Conservation (phyloP, 495 filamentous ascomycete species). For the Aspergillus bridgeri region DNA sequence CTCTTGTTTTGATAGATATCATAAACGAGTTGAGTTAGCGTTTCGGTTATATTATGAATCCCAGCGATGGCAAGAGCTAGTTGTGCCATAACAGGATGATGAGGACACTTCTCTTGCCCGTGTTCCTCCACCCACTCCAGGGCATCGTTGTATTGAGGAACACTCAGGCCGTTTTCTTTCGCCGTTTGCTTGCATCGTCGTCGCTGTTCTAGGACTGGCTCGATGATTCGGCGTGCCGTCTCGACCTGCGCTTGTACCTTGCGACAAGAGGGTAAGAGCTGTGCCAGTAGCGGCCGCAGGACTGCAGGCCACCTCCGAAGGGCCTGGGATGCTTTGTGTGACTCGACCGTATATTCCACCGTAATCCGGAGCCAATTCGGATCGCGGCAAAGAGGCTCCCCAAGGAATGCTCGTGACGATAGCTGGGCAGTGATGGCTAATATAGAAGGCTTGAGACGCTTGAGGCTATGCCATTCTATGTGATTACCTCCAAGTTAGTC, state of each 20-base stretch:
- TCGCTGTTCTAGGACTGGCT: too few species aligned
- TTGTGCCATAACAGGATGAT: constrained; percentile 17
- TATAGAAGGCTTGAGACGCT: not conserved
- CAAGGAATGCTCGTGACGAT: constrained; percentile 52
- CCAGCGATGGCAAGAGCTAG: constrained; percentile 21
- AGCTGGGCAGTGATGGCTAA: constrained; percentile 42
- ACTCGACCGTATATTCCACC: constrained; percentile 47
- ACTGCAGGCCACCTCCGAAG: constrained; percentile 20
- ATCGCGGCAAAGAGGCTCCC: constrained; percentile 44
- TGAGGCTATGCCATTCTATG: constrained; percentile 33
- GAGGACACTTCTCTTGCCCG: too few species aligned
- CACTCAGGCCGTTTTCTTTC: too few species aligned
- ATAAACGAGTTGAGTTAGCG: constrained; percentile 29
- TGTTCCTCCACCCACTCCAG: constrained; percentile 25
- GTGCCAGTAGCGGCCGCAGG: constrained; percentile 19
- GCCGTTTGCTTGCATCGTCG: too few species aligned
- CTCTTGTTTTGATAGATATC: constrained; percentile 36
- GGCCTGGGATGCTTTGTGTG: constrained; percentile 20
- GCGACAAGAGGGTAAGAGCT: constrained; percentile 19
- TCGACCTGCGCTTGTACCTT: too few species aligned
- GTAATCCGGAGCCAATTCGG: constrained; percentile 49
- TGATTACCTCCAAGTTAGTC: too few species aligned
- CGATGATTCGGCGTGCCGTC: too few species aligned
- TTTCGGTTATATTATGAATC: constrained; percentile 28
- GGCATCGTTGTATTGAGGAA: constrained; percentile 15